Evolutionary conservation across 345 rosid genomes (phyloP).

Genomic region (Citrus unshiu): DNA sequence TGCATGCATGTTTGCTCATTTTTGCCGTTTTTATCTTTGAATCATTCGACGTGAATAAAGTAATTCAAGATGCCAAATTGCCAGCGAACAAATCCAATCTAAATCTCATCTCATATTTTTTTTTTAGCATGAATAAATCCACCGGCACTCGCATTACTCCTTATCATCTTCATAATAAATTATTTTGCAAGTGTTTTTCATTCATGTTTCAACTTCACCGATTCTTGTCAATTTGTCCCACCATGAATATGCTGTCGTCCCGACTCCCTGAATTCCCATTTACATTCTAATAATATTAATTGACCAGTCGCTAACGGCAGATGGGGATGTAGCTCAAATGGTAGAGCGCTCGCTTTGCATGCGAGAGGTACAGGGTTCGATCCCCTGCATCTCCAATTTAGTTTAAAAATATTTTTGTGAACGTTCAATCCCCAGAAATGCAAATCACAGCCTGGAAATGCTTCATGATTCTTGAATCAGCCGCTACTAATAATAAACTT

Average conservation of each 20-base stretch:
- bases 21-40: neutral
- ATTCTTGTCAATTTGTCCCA: too few species aligned
- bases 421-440: too few species aligned
- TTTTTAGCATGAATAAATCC: neutral
- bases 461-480: too few species aligned
- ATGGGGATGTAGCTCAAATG: conserved; percentile 90
- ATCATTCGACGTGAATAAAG: neutral
- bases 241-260: too few species aligned
- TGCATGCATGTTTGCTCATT: neutral
- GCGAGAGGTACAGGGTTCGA: conserved; percentile 92
- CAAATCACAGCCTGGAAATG: too few species aligned
- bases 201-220: too few species aligned
- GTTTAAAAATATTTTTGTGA: neutral
- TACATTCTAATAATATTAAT: too few species aligned
- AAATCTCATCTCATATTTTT: neutral
- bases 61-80: neutral
- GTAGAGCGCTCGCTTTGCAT: conserved; percentile 93
- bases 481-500: too few species aligned
- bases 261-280: too few species aligned
- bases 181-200: neutral
- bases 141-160: neutral
- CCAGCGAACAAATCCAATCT: neutral
- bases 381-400: conserved; percentile 71
- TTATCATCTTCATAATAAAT: neutral
- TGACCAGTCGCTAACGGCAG: accelerated